Percentiles rank a stretch among this genome's conserved stretches.
These are phyloP conservation scores for Sporisorium exsertum DNA, from an alignment of 1,284 basidiomycete genomes.

Conservation along the genomic window DNA sequence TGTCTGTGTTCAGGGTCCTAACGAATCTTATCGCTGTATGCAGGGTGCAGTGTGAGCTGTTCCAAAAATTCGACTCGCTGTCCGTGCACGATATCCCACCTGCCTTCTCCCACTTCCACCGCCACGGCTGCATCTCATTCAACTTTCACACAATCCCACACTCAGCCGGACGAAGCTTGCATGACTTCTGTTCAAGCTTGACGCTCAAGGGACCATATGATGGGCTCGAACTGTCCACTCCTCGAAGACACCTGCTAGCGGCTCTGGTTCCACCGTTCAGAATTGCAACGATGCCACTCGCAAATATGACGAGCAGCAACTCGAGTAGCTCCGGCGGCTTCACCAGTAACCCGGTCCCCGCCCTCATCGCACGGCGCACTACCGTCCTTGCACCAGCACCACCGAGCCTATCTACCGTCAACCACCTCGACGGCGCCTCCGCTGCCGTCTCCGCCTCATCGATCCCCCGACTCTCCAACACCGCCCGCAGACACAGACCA, in stretches of 20 bases:
- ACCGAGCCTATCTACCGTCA: conserved; percentile 30
- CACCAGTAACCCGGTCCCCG: conserved; percentile 20
- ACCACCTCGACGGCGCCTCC: conserved; percentile 21
- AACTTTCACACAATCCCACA: not conserved
- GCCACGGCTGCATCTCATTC: not conserved
- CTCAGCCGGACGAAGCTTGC: too few species aligned
- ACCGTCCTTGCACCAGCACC: conserved; percentile 34
- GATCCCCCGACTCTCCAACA: not conserved
- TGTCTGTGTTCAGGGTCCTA: conserved; percentile 6
- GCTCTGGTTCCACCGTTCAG: too few species aligned
- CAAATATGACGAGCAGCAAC: conserved; percentile 7
- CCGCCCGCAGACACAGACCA: conserved; percentile 5
- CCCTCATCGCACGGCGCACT: conserved; percentile 27
- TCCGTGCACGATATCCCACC: conserved; percentile 4
- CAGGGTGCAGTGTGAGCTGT: not conserved
- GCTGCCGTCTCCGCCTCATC: not conserved
- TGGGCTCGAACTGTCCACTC: not conserved
- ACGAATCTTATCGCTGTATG: not conserved
- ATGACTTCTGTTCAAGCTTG: too few species aligned
- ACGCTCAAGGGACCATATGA: not conserved
- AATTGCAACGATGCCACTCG: not conserved
- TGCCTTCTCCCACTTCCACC: not conserved
- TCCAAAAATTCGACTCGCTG: not conserved
- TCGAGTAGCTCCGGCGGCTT: conserved; percentile 1
- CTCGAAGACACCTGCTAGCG: too few species aligned